Evolutionary conservation across 805 yeast genomes (phyloP).

Genomic region (Kodamaea jinghongensis): DNA sequence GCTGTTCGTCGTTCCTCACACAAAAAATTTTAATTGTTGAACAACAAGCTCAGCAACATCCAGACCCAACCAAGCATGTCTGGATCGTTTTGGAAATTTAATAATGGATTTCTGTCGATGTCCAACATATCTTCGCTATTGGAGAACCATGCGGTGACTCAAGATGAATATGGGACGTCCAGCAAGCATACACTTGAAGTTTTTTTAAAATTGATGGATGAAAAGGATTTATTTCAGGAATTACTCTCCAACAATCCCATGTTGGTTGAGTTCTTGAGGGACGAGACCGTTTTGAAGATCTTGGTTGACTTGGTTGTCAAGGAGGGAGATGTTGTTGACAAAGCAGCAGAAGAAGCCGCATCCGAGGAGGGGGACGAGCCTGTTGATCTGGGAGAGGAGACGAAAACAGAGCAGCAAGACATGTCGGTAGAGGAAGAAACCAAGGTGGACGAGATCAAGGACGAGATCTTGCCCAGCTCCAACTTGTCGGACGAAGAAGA

Average conservation of each 20-base stretch:
- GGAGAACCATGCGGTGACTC: constrained; percentile 28
- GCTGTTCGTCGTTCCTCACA: too few species aligned
- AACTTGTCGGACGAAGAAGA: constrained; percentile 9
- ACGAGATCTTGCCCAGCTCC: constrained; percentile 6
- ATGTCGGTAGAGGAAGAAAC: constrained; percentile 7
- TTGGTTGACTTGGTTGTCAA: constrained; percentile 39
- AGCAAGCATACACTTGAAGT: constrained; percentile 22
- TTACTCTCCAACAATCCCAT: constrained; percentile 40
- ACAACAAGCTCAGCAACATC: background rate
- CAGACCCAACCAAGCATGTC: constrained; percentile 28
- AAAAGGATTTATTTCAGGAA: constrained; percentile 43
- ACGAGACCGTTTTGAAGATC: constrained; percentile 32
- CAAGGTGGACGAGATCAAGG: constrained; percentile 18
- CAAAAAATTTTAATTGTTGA: too few species aligned
- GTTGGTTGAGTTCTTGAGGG: constrained; percentile 41
- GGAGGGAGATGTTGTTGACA: constrained; percentile 21
- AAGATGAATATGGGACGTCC: constrained; percentile 16
- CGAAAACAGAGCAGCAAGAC: constrained; percentile 25
- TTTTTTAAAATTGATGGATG: constrained; percentile 38
- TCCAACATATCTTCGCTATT: constrained; percentile 40
- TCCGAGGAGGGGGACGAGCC: constrained; percentile 22
- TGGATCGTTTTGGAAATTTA: constrained; percentile 48
- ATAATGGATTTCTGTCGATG: constrained; percentile 44
- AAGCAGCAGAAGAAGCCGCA: constrained; percentile 13
- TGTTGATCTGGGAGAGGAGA: constrained; percentile 16